Base-by-base conservation (phyloP, 805 yeast genomes). In the Saccharomycopsis guyanensis region DNA sequence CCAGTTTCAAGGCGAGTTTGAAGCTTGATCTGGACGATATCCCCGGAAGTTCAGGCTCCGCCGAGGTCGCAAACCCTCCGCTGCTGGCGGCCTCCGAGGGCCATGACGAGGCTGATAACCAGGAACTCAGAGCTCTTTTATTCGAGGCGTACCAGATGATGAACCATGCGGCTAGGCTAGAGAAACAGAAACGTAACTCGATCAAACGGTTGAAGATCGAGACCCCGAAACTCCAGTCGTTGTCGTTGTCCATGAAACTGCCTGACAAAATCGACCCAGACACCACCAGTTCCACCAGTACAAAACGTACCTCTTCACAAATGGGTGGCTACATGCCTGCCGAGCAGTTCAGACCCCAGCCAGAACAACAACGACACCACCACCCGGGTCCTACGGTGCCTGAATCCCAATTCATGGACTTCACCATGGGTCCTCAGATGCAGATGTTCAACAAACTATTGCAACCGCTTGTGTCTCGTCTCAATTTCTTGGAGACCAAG, bases 71-170 rank as follows among this genome's bases (percentile, higher is more conserved):
- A 15, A 12, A 34, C 4, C 16, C 41, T 5, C 29, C 32, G 10
- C 29, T 25, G 29, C 29, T 25, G 29, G 23, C 12, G 3, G 27
- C 38, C 13, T 20, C 18, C n/a, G 47, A 39, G n/a, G 25, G 13
- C 18, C 15, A 22, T 31, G 53, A 50, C 23, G 53, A 50, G 24
- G 37, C 46, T 2, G 53, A 50, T 13, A 50, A 44, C 36, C 53
- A 50, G 33, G 53, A 50, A 22, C 36, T 50, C 25, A 35, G 51
- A 23, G 23, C 36, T 18, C 31, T 47, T 18, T 38, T 50, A 32
- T 38, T 38, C 20, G 48, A 47, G 32, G 49, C 38, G 1, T 46
- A 40, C 25, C 45, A 42, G 20, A 47, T 50, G 53, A 40, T 50
- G 43, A 23, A 34, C 18, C 42, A 31, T 34, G 48, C 29, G 29